Percentiles rank a stretch among this genome's conserved stretches.
phyloP scores from a whole-genome alignment of 805 yeast genomes.

The Candida pseudofarinosa region DNA sequence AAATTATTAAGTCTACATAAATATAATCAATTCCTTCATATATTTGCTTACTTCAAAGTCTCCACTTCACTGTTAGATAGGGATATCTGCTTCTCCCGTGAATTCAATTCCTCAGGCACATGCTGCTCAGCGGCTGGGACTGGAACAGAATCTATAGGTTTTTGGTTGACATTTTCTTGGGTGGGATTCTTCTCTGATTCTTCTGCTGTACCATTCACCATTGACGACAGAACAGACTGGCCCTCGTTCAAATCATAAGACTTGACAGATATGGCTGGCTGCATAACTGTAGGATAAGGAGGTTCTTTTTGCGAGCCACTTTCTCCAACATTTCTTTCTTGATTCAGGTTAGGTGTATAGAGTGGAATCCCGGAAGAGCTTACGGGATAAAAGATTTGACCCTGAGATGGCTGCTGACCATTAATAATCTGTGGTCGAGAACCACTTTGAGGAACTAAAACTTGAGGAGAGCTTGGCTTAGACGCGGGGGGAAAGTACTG shows the following conservation, averaged over 20 bases:
- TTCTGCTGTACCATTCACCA: not conserved
- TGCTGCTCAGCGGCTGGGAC: not conserved
- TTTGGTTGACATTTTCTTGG: not conserved
- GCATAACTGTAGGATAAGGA: constrained; percentile 14
- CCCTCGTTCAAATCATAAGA: not conserved
- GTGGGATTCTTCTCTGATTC: not conserved
- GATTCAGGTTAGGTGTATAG: not conserved
- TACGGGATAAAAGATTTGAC: not conserved
- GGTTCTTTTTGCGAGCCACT: constrained; percentile 5
- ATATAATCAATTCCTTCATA: not conserved
- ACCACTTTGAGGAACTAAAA: constrained; percentile 17
- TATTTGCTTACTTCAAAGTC: not conserved
- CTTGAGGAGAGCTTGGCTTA: constrained; percentile 15
- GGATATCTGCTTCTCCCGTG: not conserved
- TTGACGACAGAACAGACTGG: not conserved
- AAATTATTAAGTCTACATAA: not conserved
- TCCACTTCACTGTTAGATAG: not conserved
- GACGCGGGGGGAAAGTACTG: constrained; percentile 39
- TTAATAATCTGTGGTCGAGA: constrained; percentile 15
- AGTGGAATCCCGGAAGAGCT: constrained; percentile 8
- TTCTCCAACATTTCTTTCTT: not conserved
- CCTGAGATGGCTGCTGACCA: constrained; percentile 11
- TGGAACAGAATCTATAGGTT: not conserved
- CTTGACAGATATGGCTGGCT: not conserved
- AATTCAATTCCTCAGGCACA: not conserved